Conservation (phyloP, 441 rosid species). For the Pelargonium cotyledonis region DNA sequence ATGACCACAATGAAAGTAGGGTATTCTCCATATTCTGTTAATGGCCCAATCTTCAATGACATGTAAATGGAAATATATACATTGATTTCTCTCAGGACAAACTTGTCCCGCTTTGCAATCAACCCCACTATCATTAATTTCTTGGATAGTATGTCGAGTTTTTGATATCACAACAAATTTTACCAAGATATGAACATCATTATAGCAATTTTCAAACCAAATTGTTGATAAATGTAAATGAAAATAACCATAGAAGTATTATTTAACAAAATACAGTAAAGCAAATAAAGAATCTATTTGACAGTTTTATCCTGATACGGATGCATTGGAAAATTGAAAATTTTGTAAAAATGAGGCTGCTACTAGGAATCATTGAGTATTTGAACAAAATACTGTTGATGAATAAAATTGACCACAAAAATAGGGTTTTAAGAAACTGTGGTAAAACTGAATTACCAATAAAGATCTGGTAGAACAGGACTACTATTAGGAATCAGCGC, state of each 20-base stretch:
- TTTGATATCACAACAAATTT: neutral
- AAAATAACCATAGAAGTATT: neutral
- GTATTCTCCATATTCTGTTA: neutral
- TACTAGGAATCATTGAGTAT: neutral
- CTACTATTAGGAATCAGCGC: no score
- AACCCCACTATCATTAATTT: neutral
- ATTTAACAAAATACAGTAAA: neutral
- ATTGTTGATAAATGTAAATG: neutral
- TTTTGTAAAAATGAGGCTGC: neutral
- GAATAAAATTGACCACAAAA: no score
- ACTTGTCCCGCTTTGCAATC: conserved; percentile 2
- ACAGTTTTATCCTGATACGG: neutral
- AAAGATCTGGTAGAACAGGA: no score
- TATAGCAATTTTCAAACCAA: neutral
- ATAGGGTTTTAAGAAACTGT: no score
- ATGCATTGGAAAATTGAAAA: neutral
- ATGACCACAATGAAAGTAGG: neutral
- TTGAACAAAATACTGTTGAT: no score
- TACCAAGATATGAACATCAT: neutral
- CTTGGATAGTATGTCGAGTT: neutral
- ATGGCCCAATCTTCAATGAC: neutral
- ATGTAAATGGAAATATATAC: neutral
- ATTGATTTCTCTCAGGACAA: neutral
- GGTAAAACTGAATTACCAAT: no score
- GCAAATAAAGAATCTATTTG: neutral